A percentile compares a stretch with the other conserved stretches of the same genome.
Conservation (phyloP, 495 filamentous ascomycete genomes). For the Penicillium maclennaniae region DNA sequence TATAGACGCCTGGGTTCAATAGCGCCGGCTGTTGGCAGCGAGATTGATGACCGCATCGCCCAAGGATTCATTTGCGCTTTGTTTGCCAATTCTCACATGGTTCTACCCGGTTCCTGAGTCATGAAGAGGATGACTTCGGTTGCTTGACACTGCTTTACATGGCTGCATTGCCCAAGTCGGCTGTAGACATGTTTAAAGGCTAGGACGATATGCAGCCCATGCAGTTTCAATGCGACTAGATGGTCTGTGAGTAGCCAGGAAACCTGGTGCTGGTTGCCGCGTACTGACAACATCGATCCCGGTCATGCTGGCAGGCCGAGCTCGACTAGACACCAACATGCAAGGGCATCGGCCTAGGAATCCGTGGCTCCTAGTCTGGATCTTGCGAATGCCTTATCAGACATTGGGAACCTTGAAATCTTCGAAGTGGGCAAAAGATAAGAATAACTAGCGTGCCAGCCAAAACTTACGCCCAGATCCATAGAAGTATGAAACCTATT, state of each 20-base stretch:
- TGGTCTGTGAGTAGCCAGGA: not conserved
- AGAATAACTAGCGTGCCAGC: not conserved
- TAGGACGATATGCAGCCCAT: not conserved
- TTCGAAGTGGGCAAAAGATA: too few species aligned
- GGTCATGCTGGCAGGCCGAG: not conserved
- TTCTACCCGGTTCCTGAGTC: not conserved
- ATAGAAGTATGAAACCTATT: not conserved
- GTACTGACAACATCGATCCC: not conserved
- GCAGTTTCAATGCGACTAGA: not conserved
- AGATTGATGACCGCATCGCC: not conserved
- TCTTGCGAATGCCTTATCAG: not conserved
- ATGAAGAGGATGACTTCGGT: not conserved
- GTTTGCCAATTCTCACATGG: not conserved
- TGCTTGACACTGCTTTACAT: not conserved
- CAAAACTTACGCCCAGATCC: not conserved
- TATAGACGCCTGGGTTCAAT: conserved; percentile 1
- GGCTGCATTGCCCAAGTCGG: not conserved
- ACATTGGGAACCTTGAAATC: too few species aligned
- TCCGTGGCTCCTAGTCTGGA: not conserved
- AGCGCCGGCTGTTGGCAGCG: not conserved
- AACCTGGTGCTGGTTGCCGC: not conserved
- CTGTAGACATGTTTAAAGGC: not conserved
- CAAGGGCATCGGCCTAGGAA: not conserved
- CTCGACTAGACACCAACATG: not conserved
- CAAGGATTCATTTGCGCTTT: not conserved